Evolutionary conservation across 768 basidiomycete species (phyloP).

Genomic region (Gloeopeniophorella convolvens): DNA sequence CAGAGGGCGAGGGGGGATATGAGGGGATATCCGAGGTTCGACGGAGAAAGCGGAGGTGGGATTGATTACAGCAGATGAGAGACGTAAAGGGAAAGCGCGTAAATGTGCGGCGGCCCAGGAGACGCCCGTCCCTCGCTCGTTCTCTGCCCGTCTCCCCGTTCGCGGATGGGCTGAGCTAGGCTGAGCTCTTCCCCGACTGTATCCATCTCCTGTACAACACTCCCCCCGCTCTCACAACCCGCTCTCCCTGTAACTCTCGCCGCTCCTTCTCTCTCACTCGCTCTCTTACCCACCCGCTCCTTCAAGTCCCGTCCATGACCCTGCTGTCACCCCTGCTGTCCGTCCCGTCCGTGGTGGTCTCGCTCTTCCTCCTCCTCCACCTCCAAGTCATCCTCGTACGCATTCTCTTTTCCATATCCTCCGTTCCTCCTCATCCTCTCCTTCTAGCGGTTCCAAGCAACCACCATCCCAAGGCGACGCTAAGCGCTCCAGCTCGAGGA

Average conservation of each 20-base stretch:
- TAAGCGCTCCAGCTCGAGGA: slow-evolving; percentile 26
- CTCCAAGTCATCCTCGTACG: slow-evolving; percentile 16
- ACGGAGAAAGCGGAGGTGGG: too few relatives aligned
- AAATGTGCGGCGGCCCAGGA: too few relatives aligned
- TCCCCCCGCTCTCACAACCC: not conserved
- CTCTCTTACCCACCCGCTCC: slow-evolving; percentile 10
- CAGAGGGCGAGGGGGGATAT: too few relatives aligned
- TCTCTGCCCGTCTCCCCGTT: slow-evolving; percentile 10
- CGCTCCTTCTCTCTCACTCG: not conserved
- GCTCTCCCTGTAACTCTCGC: not conserved
- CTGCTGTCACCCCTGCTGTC: slow-evolving; percentile 20
- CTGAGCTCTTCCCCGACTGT: not conserved
- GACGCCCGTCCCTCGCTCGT: too few relatives aligned
- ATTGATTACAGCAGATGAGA: too few relatives aligned
- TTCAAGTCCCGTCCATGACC: slow-evolving; percentile 23
- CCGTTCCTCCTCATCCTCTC: not conserved
- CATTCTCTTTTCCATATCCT: slow-evolving; percentile 10
- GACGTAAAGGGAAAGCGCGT: too few relatives aligned
- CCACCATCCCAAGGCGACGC: not conserved
- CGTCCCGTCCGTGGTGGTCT: slow-evolving; percentile 30
- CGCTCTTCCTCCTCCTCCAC: slow-evolving; percentile 28
- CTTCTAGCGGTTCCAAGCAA: slow-evolving; percentile 4
- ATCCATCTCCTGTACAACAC: not conserved
- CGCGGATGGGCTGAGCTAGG: slow-evolving; percentile 10
- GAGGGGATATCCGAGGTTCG: too few relatives aligned